These are phyloP conservation scores for Kwoniella shivajii DNA, from an alignment of 1,284 basidiomycete genomes.

Conservation along the genomic window DNA sequence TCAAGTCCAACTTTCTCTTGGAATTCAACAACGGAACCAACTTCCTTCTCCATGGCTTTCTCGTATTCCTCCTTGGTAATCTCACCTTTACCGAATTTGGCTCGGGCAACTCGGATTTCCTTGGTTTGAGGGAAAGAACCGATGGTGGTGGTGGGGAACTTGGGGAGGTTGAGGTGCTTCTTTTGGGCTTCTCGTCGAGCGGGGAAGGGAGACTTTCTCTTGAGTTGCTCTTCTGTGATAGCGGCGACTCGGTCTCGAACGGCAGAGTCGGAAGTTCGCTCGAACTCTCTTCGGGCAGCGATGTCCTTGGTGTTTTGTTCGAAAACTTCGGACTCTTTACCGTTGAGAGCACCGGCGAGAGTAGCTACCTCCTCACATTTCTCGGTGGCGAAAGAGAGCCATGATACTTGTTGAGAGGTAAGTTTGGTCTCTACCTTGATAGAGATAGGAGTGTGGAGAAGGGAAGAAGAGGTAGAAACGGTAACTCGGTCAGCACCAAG, in stretches of 20 bases:
- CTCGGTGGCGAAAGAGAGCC: slow-evolving; percentile 99
- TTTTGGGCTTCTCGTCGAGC: slow-evolving; percentile 86
- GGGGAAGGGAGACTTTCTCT: slow-evolving; percentile 89
- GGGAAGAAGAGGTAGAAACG: slow-evolving; percentile 93
- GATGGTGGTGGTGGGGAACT: slow-evolving; percentile 98
- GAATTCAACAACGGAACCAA: slow-evolving; percentile 90
- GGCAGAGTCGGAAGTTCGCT: slow-evolving; percentile 89
- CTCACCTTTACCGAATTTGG: slow-evolving; percentile 92
- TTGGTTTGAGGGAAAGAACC: slow-evolving; percentile 99
- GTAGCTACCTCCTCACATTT: slow-evolving; percentile 90
- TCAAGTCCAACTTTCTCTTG: slow-evolving; percentile 97
- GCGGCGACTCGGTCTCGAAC: slow-evolving; percentile 94
- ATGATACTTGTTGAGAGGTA: slow-evolving; percentile 86
- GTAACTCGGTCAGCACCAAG: slow-evolving; percentile 88
- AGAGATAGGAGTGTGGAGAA: slow-evolving; percentile 97
- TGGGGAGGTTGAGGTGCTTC: slow-evolving; percentile 86
- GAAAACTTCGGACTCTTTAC: slow-evolving; percentile 71
- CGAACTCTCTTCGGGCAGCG: slow-evolving; percentile 92
- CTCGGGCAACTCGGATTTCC: slow-evolving; percentile 95
- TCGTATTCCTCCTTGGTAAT: slow-evolving; percentile 89
- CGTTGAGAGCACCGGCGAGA: slow-evolving; percentile 82
- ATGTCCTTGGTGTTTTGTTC: slow-evolving; percentile 91
- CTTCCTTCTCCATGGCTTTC: slow-evolving; percentile 98
- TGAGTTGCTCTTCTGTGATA: slow-evolving; percentile 84
- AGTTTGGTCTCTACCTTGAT: slow-evolving; percentile 92